Evolutionary conservation across 169 alveolate genomes (phyloP).

Genomic region (Plasmodium inui): DNA sequence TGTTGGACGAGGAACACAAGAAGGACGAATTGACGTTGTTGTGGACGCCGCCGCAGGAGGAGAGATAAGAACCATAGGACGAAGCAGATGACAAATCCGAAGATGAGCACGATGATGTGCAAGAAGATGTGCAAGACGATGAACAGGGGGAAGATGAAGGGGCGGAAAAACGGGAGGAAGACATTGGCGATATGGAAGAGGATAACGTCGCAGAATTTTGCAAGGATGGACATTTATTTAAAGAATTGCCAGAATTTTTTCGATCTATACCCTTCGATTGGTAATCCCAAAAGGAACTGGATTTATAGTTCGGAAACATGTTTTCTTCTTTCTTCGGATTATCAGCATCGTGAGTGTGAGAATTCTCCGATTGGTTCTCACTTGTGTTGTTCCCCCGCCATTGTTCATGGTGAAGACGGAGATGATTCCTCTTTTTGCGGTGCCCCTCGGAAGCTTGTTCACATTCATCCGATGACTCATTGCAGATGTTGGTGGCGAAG

Average conservation of each 20-base stretch:
- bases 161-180: conserved; percentile 5
- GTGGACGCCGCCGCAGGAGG: not conserved
- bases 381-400: not conserved
- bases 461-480: not conserved
- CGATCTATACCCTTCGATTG: not conserved
- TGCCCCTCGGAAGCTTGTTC: not conserved
- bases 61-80: not conserved
- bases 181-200: not conserved
- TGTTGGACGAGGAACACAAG: not conserved
- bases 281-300: not conserved
- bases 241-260: not conserved
- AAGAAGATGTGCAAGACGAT: not conserved
- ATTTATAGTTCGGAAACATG: not conserved
- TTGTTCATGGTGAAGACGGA: not conserved
- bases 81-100: not conserved
- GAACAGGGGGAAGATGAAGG: not conserved
- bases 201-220: not conserved
- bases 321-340: not conserved
- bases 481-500: not conserved
- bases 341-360: not conserved
- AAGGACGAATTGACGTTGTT: not conserved
- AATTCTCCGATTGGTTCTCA: not conserved
- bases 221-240: not conserved
- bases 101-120: not conserved
- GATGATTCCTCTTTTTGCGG: not conserved